Percentiles rank a stretch among this genome's conserved stretches.
Evolutionary conservation across 2,329 filamentous ascomycete species (phyloP).

Genomic region (Beauveria scarabaeidicola): DNA sequence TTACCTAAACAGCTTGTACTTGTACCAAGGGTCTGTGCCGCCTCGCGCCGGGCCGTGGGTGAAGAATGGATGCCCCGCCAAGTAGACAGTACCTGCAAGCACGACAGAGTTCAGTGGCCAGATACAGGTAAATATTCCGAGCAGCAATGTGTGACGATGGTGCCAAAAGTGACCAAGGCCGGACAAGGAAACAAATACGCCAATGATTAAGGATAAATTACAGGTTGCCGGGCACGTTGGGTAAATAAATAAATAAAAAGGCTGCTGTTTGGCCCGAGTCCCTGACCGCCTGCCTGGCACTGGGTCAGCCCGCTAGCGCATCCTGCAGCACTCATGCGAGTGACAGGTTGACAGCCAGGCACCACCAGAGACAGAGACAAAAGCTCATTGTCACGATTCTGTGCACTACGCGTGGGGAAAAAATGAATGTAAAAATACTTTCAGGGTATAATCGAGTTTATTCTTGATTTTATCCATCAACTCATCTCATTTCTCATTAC

Average conservation of each 20-base stretch:
- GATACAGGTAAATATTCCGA: too few species aligned
- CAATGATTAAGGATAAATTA: too few species aligned
- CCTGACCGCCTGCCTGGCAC: not conserved
- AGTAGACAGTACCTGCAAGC: slow-evolving; percentile 2
- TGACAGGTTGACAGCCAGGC: not conserved
- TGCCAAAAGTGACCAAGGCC: too few species aligned
- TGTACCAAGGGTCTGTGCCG: slow-evolving; percentile 6
- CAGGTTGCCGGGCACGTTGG: too few species aligned
- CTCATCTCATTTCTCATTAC: not conserved
- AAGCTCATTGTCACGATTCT: not conserved
- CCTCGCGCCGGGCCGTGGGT: slow-evolving; percentile 1
- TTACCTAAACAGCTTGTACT: not conserved
- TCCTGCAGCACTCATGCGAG: slow-evolving; percentile 2
- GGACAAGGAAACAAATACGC: too few species aligned
- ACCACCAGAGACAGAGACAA: not conserved
- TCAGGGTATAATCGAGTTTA: not conserved
- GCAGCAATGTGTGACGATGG: too few species aligned
- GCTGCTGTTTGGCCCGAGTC: not conserved
- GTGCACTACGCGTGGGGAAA: not conserved
- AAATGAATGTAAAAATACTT: not conserved
- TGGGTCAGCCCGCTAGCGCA: slow-evolving; percentile 5
- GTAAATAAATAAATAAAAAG: not conserved
- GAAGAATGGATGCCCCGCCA: not conserved
- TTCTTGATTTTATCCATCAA: not conserved
- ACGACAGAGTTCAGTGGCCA: too few species aligned